Conservation (phyloP, 306 rosid species). For the Rosa chinensis region DNA sequence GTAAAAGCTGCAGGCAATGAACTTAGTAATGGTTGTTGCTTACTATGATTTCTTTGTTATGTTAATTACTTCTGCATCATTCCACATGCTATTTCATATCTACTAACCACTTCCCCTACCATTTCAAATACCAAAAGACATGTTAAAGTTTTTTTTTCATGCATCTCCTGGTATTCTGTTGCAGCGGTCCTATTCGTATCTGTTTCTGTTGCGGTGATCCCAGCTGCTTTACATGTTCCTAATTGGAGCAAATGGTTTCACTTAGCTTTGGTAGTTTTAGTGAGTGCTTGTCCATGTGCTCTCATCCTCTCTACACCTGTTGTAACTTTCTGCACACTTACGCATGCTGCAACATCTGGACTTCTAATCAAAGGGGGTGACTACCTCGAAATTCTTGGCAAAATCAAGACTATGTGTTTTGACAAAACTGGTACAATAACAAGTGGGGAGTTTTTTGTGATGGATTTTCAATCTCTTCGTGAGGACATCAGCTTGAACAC, state of each 20-base stretch:
- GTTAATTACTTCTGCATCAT: not conserved
- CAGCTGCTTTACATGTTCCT: constrained; percentile 41
- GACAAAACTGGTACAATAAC: constrained; percentile 96
- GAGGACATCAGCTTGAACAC: constrained; percentile 58
- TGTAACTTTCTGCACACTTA: constrained; percentile 89
- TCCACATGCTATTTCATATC: not conserved
- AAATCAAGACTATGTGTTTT: constrained; percentile 70
- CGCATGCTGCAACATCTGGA: constrained; percentile 83
- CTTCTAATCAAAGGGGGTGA: constrained; percentile 95
- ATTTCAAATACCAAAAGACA: not conserved
- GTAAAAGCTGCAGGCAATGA: not conserved
- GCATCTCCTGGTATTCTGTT: constrained; percentile 15
- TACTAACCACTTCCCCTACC: not conserved
- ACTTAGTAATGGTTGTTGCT: not conserved
- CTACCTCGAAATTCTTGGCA: constrained; percentile 67
- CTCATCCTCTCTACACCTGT: constrained; percentile 91
- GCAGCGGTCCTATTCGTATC: constrained; percentile 71
- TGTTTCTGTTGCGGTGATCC: constrained; percentile 55
- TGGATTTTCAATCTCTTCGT: constrained; percentile 56
- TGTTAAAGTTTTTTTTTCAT: no score
- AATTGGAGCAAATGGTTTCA: constrained; percentile 68
- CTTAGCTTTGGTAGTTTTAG: constrained; percentile 78
- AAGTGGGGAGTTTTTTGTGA: constrained; percentile 74
- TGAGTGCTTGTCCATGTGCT: constrained; percentile 94
- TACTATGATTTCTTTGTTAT: not conserved